Base-by-base conservation (phyloP, 2,329 filamentous ascomycete genomes). In the Mollisiaceae sp. region DNA sequence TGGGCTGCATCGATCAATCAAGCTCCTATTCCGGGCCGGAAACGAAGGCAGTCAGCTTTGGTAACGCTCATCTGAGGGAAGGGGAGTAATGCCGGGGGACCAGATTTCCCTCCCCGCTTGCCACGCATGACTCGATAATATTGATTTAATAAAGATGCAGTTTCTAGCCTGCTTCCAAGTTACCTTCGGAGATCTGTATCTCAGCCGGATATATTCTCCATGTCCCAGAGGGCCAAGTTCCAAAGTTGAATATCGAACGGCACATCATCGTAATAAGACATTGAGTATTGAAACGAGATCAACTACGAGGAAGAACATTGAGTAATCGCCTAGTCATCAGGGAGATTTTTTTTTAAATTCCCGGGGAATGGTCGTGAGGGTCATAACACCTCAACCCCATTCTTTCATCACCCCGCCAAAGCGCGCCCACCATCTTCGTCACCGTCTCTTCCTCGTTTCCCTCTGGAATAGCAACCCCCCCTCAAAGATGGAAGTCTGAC, bases 1-100 rank as follows among this genome's bases (percentile, higher is more conserved):
- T 11, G 43, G 20, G 38, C 56, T 24, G 38, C 57, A 41, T 59
- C 38, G 45, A 52, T 59, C 60, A 65, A 50, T 64, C 58, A 65
- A 65, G 60, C 52, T 65, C 62, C 58, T 56, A 15, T 32, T 65
- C 39, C 43, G 20, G 32, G 36, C 3, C 20, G 27, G 27, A 32
- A 32, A 32, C 27, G 27, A 32, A 32, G 27, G 27, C 27, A 32
- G 27, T 32, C 27, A 32, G 27, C 27, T 32, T 6, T 32, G 27
- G 27, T 32, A 32, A 32, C 27, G 27, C 27, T 3, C 27, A 6
- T 32, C 27, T 3, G 27, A 32, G 27, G 27, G 27, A 32, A 32
- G 27, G 12, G 14, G 12, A 22, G 55, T 27, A 38, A 57, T 57
- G n/a, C 38, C 20, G 55, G 55, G 27, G 27, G 27, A 32, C 39